Base-by-base conservation (phyloP, 805 yeast species). In the Candida nonsorbophila region DNA sequence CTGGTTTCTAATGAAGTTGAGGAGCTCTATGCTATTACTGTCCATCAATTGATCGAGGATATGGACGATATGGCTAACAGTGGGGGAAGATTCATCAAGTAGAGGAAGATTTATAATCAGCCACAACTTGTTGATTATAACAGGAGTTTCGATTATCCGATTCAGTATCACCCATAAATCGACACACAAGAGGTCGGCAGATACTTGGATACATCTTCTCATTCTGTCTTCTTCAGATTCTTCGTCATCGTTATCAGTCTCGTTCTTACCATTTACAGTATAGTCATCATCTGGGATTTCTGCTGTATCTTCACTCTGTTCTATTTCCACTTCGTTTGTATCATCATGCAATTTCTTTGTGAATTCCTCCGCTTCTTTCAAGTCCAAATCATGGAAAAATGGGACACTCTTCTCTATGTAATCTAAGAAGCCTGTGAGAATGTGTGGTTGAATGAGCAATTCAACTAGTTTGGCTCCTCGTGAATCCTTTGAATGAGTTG, bases 11-110 rank as follows among this genome's bases (percentile, higher is more conserved):
- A 92, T 73, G 49, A 84, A 90, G 59, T 56, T 75, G 38, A 61
- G 60, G 74, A 87, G 76, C 41, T 83, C 90, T 14, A 64, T 58
- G 41, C 64, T 53, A 38, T 64, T 62, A 4, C 65, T 49, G 33
- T 79, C 86, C 56, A 85, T 79, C 53, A 88, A 82, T 70, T 84
- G 86, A 47, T 88, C 96, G 40, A 92, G 62, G 33, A 92, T 68
- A 42, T 86, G 88, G 46, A 64, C 56, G 25, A 64, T 37, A 39
- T 57, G 61, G 7, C 62, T 42, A 12, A 62, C 67, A 7, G 60
- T 45, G 1, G 69, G 69, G 14, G 61, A 56, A 32, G 52, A 49
- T 37, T 64, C 69, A 9, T 43, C 36, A 14, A 64, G 45, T 25
- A 57, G 36, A 2, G 55, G 53, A 22, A 60, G 37, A 4, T 44